Conservation (phyloP, 352 stramenopile genomes). For the Pythium plurisporium region DNA sequence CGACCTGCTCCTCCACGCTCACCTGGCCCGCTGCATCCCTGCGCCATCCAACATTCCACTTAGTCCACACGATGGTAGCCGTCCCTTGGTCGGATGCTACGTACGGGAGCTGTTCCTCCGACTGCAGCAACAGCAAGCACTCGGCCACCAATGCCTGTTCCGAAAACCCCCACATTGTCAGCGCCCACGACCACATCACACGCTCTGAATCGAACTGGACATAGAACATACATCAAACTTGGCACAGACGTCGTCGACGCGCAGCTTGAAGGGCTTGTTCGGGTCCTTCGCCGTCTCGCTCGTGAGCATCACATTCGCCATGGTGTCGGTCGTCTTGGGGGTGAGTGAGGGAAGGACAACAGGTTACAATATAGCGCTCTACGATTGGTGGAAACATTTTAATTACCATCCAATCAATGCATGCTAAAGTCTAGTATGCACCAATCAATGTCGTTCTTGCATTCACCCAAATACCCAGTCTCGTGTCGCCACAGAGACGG, state of each 20-base stretch:
- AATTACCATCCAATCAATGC: background rate
- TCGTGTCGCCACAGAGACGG: constrained; percentile 16
- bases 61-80: background rate
- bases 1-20: constrained; percentile 63
- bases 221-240: constrained; percentile 66
- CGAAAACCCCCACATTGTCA: too few relatives aligned
- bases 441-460: background rate
- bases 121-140: constrained; percentile 71
- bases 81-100: constrained; percentile 8
- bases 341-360: background rate
- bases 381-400: constrained; percentile 10
- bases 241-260: constrained; percentile 78
- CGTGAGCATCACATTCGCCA: constrained; percentile 88
- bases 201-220: background rate
- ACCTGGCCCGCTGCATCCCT: constrained; percentile 34
- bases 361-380: background rate
- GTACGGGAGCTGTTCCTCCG: constrained; percentile 66
- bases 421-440: background rate
- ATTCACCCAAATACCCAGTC: constrained; percentile 18
- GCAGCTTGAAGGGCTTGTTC: constrained; percentile 85
- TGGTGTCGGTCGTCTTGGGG: constrained; percentile 18
- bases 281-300: constrained; percentile 85
- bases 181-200: too few relatives aligned
- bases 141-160: constrained; percentile 65
- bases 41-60: background rate